These are phyloP conservation scores for Lichtheimia ornata DNA, from an alignment of 371 early-diverging fungal species.

Conservation along the genomic window DNA sequence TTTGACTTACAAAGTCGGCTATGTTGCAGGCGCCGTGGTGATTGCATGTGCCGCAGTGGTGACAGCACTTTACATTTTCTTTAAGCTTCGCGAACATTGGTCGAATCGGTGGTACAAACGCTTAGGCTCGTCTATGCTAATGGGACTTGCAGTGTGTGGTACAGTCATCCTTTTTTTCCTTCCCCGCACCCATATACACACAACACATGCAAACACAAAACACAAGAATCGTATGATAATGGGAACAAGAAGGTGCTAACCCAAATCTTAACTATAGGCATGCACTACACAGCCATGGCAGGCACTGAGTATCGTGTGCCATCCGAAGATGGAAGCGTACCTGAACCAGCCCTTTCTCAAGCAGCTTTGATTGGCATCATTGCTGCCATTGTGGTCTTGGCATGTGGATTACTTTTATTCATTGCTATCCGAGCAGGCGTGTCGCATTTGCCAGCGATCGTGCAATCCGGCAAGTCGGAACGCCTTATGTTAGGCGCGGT, in stretches of 20 bases:
- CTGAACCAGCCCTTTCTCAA: conserved; percentile 26
- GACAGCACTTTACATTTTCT: conserved; percentile 42
- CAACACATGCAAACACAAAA: too few relatives aligned
- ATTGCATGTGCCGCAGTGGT: conserved; percentile 40
- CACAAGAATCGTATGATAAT: too few relatives aligned
- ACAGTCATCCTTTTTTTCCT: conserved; percentile 4
- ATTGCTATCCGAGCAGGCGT: conserved; percentile 19
- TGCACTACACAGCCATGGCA: conserved; percentile 49
- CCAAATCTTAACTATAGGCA: conserved; percentile 21
- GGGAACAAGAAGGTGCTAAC: too few relatives aligned
- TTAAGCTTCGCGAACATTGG: conserved; percentile 49
- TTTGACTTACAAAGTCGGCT: conserved; percentile 21
- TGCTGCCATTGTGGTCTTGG: conserved; percentile 34
- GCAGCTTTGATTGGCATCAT: conserved; percentile 41
- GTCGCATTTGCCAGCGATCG: conserved; percentile 5
- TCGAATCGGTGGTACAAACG: conserved; percentile 50
- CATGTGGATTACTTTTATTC: conserved; percentile 28
- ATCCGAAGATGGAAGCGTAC: conserved; percentile 13
- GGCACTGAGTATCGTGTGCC: conserved; percentile 38
- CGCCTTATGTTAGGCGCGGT: conserved; percentile 35
- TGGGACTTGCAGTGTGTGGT: conserved; percentile 50
- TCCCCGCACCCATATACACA: too few relatives aligned
- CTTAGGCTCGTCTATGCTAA: conserved; percentile 39
- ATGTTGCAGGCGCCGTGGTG: conserved; percentile 33
- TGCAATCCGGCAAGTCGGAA: conserved; percentile 15